phyloP scores from a whole-genome alignment of 176 grass and related monocot species.

The Echinochloa phyllopogon region DNA sequence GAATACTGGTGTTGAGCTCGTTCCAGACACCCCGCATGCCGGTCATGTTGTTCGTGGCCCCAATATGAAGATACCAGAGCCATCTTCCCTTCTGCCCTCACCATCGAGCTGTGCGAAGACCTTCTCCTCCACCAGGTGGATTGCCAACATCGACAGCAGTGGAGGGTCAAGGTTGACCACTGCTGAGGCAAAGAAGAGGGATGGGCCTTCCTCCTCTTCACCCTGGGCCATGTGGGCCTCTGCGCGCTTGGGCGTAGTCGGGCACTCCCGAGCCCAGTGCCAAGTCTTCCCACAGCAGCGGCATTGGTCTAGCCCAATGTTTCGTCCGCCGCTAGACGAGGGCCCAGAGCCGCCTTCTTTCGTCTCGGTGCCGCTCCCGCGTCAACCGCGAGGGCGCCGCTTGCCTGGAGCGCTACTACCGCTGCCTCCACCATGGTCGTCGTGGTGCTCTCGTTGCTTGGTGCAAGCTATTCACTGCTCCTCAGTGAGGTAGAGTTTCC shows the following conservation, averaged over 20 bases:
- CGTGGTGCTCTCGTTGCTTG: neutral
- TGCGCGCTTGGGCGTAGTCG: neutral
- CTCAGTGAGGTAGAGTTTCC: neutral
- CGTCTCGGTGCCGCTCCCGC: no score
- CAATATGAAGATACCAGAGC: neutral
- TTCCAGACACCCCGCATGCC: accelerated
- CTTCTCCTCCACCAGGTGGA: neutral
- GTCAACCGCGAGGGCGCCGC: no score
- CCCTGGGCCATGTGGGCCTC: neutral
- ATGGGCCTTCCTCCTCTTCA: neutral
- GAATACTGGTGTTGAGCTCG: neutral
- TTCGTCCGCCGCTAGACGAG: neutral
- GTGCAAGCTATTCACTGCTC: neutral
- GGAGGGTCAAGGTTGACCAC: neutral
- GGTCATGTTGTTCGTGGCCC: neutral
- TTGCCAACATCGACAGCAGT: no score
- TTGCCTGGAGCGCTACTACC: no score
- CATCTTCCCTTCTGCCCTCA: neutral
- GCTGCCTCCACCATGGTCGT: neutral
- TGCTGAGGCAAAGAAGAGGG: neutral
- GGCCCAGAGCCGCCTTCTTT: neutral
- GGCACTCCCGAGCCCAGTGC: neutral
- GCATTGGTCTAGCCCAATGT: neutral
- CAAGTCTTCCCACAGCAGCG: neutral
- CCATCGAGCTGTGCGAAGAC: neutral